Percentiles rank a stretch among this genome's conserved stretches.
These are phyloP conservation scores for Wickerhamomyces subpelliculosus DNA, from an alignment of 805 yeast species.

Conservation along the genomic window DNA sequence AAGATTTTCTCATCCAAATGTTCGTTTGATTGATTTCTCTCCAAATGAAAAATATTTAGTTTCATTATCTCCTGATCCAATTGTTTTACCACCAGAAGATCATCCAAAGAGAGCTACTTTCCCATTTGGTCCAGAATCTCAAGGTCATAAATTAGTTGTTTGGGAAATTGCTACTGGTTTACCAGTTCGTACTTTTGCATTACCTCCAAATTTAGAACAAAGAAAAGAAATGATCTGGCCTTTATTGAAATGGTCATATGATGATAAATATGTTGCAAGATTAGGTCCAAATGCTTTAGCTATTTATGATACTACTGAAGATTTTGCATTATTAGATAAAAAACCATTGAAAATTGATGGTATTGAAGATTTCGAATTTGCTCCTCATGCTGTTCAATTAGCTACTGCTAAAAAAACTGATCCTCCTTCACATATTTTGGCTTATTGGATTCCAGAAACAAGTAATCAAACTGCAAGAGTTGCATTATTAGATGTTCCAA, in stretches of 20 bases:
- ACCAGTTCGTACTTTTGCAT: conserved; percentile 84
- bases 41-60: conserved; percentile 88
- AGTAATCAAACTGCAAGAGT: conserved; percentile 93
- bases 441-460: conserved; percentile 97
- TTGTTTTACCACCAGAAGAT: conserved; percentile 59
- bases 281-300: conserved; percentile 90
- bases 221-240: conserved; percentile 87
- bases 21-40: conserved; percentile 82
- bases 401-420: conserved; percentile 46
- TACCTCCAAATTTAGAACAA: conserved; percentile 64
- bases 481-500: conserved; percentile 79
- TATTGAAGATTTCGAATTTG: conserved; percentile 87
- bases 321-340: conserved; percentile 78
- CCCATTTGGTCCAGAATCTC: conserved; percentile 83
- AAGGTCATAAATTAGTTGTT: conserved; percentile 87
- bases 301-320: conserved; percentile 70
- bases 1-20: conserved; percentile 84
- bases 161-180: conserved; percentile 87
- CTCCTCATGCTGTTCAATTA: conserved; percentile 78
- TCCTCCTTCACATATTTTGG: conserved; percentile 58
- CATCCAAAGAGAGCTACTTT: conserved; percentile 58
- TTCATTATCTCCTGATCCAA: conserved; percentile 83
- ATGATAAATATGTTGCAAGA: conserved; percentile 92
- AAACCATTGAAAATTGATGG: conserved; percentile 80
- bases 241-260: conserved; percentile 89